phyloP scores from a whole-genome alignment of 176 grass and related monocot species.

The Microstegium vimineum region DNA sequence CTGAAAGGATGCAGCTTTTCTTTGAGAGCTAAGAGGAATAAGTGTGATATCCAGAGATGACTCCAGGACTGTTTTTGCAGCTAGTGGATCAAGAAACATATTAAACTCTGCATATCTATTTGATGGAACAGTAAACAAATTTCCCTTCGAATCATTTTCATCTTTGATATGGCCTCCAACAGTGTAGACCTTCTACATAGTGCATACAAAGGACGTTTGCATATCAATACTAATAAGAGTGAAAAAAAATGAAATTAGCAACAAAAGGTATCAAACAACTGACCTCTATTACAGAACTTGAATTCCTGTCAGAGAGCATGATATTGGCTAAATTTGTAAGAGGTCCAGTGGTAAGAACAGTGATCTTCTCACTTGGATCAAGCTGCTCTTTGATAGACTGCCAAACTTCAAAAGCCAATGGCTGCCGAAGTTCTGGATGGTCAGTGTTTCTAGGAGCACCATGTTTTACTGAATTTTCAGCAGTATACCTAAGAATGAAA shows the following conservation, averaged over 20 bases:
- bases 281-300: constrained; percentile 57
- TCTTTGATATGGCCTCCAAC: constrained; percentile 66
- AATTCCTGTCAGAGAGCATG: constrained; percentile 47
- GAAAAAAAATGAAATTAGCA: not conserved
- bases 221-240: not conserved
- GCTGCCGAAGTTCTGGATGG: constrained; percentile 70
- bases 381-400: constrained; percentile 47
- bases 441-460: constrained; percentile 81
- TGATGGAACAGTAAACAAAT: constrained; percentile 60
- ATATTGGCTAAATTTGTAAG: constrained; percentile 89
- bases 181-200: constrained; percentile 48
- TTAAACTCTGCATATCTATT: constrained; percentile 76
- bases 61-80: constrained; percentile 57
- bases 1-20: constrained; percentile 58
- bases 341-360: constrained; percentile 69
- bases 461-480: constrained; percentile 67
- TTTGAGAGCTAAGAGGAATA: constrained; percentile 63
- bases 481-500: constrained; percentile 54
- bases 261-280: not conserved
- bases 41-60: constrained; percentile 59
- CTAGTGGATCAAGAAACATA: constrained; percentile 78
- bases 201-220: constrained; percentile 17
- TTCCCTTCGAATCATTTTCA: constrained; percentile 46
- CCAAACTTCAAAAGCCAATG: constrained; percentile 81
- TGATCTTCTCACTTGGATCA: constrained; percentile 55